A percentile compares a stretch with the other conserved stretches of the same genome.
Conservation (phyloP, 116 monocot genomes). For the Zostera marina region DNA sequence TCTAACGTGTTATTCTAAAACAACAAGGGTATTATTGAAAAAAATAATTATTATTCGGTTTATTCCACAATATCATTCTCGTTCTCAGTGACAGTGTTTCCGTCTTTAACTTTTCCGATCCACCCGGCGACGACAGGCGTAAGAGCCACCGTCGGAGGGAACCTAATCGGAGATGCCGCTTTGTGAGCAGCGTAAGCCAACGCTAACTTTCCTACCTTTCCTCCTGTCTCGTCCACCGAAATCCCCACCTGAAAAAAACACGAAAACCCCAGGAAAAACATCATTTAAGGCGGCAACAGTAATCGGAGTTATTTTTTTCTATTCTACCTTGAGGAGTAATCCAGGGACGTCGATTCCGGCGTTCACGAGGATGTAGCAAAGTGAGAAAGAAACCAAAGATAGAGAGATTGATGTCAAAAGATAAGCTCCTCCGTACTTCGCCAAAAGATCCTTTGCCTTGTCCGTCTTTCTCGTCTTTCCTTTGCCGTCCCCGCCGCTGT, state of each 20-base stretch:
- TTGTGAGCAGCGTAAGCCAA: slow-evolving; percentile 92
- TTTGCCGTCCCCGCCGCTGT: slow-evolving; percentile 6
- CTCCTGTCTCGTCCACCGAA: slow-evolving; percentile 48
- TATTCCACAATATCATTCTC: slow-evolving; percentile 2
- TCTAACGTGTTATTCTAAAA: too few species aligned
- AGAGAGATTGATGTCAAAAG: slow-evolving; percentile 82
- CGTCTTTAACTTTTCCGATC: slow-evolving; percentile 72
- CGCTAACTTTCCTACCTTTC: slow-evolving; percentile 81
- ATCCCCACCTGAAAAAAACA: slow-evolving; percentile 47
- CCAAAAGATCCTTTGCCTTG: slow-evolving; percentile 82
- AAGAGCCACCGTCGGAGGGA: slow-evolving; percentile 87
- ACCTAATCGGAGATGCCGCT: slow-evolving; percentile 92
- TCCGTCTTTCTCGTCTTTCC: slow-evolving; percentile 48
- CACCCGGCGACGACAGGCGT: slow-evolving; percentile 84
- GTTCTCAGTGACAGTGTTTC: slow-evolving; percentile 17
- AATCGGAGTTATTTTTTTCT: background rate
- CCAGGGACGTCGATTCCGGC: slow-evolving; percentile 76
- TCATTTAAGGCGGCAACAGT: background rate
- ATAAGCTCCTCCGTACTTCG: slow-evolving; percentile 92
- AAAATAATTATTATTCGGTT: background rate
- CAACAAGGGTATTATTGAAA: too few species aligned
- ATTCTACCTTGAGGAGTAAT: slow-evolving; percentile 53
- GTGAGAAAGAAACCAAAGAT: slow-evolving; percentile 73
- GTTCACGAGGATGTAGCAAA: slow-evolving; percentile 70
- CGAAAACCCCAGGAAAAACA: background rate